Evolutionary conservation across 2,329 filamentous ascomycete species (phyloP), one percentile per base, ranked within the genome.

Genomic region (Lachnellula occidentalis): DNA sequence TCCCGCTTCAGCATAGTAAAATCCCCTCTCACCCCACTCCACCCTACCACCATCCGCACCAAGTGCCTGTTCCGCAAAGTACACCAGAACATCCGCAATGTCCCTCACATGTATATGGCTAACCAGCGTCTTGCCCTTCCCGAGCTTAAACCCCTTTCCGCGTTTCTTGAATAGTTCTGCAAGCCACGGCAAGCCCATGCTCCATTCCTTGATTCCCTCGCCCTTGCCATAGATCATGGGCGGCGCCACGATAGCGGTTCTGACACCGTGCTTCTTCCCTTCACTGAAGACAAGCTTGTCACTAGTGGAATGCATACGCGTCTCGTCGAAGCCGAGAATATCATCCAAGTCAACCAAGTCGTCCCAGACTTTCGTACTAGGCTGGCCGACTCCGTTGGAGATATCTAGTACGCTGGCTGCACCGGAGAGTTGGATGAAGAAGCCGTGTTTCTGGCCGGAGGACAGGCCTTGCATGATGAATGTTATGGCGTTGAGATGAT

Each of bases 1-100:
- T 1, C 78, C 79, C 50, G 74, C 77, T 65, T 83, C 81, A 4
- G 75, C 71, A 42, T 83, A 76, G 64, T 81, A 83, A 64, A 82
- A 83, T 7, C 76, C 79, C 41, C 78, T 68, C 0, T 66, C 61
- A 12, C 77, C 78, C 81, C 81, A 84, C 11, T 69, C 60, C 5
- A 70, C 71, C 9, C 67, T 59, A 7, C 71, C 70, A 15, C 69
- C 67, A 45, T 66, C 66, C 4, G 70, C n/a, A 3, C 11, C 69
- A 15, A 76, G 66, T 2, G 80, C 80, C 19, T 76, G 74, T 37
- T 80, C 74, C 1, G 78, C 73, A 0, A 85, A 72, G 11, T 72
- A 66, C 4, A 78, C 65, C 58, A 76, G 83, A 1, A 81, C 59
- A 14, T 75, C 67, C 24, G 74, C 75, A 1, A 85, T 67, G 59